A percentile compares a stretch with the other conserved stretches of the same genome.
Evolutionary conservation across 257 asterid genomes (phyloP).

Genomic region (Solanum medicagineum): DNA sequence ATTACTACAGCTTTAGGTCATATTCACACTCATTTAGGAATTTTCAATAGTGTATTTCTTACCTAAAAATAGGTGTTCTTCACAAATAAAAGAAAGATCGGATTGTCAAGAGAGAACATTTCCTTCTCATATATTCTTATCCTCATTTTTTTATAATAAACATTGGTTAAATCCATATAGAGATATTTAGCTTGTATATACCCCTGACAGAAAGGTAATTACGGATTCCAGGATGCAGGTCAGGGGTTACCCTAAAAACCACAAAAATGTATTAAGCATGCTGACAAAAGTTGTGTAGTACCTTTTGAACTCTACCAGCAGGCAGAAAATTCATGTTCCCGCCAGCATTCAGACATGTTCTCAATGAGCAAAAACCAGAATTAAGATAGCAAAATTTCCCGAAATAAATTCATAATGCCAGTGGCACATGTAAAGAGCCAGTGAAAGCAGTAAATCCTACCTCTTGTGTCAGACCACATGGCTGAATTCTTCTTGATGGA

Average conservation of each 20-base stretch:
- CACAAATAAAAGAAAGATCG: background rate
- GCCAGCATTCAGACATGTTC: slow-evolving; percentile 19
- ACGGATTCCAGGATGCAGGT: background rate
- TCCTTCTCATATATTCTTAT: background rate
- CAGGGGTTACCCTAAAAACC: background rate
- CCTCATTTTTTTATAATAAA: background rate
- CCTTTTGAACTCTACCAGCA: slow-evolving; percentile 52
- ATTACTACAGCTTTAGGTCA: background rate
- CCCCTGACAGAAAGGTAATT: background rate
- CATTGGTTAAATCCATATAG: background rate
- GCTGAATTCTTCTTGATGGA: slow-evolving; percentile 21
- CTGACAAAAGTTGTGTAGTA: slow-evolving; percentile 3
- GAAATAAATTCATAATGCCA: background rate
- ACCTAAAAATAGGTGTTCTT: background rate
- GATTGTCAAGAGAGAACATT: background rate
- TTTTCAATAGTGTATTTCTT: background rate
- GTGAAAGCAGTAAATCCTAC: slow-evolving; percentile 12
- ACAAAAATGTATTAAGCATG: background rate
- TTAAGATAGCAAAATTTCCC: background rate
- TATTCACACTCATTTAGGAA: background rate
- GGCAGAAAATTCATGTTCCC: slow-evolving; percentile 31
- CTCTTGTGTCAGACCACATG: slow-evolving; percentile 23
- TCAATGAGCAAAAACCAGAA: background rate
- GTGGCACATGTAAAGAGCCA: background rate
- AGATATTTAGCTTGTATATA: background rate